Conservation (phyloP, 805 yeast species). For the Ogataea zsoltii region DNA sequence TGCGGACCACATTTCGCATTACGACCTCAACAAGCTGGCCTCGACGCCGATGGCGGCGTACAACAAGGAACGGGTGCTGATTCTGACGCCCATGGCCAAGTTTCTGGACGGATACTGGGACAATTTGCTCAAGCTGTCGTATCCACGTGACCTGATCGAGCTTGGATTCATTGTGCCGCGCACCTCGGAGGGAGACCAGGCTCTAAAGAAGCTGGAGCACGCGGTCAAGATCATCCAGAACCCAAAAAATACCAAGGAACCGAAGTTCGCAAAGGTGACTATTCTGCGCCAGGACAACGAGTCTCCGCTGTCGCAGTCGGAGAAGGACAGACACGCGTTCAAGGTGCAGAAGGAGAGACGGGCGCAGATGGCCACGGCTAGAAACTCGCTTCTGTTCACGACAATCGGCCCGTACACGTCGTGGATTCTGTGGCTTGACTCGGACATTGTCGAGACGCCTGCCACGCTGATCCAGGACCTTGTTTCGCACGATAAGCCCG, state of each 20-base stretch:
- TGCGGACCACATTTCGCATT: conserved; percentile 75
- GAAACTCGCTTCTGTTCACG: conserved; percentile 88
- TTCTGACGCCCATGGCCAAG: conserved; percentile 87
- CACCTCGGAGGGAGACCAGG: conserved; percentile 75
- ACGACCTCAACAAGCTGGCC: conserved; percentile 77
- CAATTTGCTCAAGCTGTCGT: conserved; percentile 69
- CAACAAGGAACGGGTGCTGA: conserved; percentile 79
- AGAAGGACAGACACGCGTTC: conserved; percentile 88
- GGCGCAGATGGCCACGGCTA: conserved; percentile 86
- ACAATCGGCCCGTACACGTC: conserved; percentile 86
- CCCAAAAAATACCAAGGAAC: conserved; percentile 48
- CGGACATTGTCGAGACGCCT: conserved; percentile 92
- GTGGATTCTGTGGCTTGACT: conserved; percentile 97
- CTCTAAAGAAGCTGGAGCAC: conserved; percentile 67
- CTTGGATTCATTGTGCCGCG: conserved; percentile 92
- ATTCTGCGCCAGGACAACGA: conserved; percentile 89
- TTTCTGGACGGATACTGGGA: conserved; percentile 89
- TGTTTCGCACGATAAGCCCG: conserved; percentile 81
- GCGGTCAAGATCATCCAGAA: conserved; percentile 75
- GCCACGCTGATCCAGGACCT: conserved; percentile 80
- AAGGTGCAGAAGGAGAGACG: conserved; percentile 87
- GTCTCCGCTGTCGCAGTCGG: conserved; percentile 70
- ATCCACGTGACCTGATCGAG: conserved; percentile 83
- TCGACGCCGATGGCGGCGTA: conserved; percentile 70
- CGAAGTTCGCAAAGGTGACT: conserved; percentile 79